Evolutionary conservation across 257 asterid genomes (phyloP).

Genomic region (Solanum medicagineum): DNA sequence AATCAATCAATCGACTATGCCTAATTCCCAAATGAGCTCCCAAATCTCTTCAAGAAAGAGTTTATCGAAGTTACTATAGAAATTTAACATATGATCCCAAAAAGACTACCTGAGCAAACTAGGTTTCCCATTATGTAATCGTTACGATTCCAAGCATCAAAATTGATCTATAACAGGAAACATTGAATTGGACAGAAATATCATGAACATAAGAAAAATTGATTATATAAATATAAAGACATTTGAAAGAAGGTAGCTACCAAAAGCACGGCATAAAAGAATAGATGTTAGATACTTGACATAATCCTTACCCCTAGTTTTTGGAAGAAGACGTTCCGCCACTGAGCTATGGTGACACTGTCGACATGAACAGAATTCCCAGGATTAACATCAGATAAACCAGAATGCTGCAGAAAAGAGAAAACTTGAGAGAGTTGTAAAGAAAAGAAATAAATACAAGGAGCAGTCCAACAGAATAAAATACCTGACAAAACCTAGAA

Average conservation of each 20-base stretch:
- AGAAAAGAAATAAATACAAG: background rate
- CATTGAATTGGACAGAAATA: background rate
- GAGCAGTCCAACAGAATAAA: background rate
- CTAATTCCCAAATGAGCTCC: background rate
- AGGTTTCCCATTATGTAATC: background rate
- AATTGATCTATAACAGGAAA: background rate
- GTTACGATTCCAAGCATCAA: background rate
- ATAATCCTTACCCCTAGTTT: slow-evolving; percentile 32
- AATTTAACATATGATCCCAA: background rate
- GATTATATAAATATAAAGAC: background rate
- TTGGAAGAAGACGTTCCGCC: slow-evolving; percentile 34
- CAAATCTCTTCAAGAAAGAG: background rate
- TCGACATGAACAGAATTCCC: slow-evolving; percentile 40
- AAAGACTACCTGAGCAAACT: background rate
- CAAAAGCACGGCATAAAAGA: background rate
- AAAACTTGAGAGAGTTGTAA: slow-evolving; percentile 1
- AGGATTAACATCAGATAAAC: slow-evolving; percentile 37
- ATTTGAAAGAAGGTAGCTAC: background rate
- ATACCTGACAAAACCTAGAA: slow-evolving; percentile 45
- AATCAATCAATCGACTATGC: background rate
- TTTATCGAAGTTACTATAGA: background rate
- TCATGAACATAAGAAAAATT: background rate
- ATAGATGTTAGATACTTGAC: background rate
- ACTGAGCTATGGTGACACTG: slow-evolving; percentile 38
- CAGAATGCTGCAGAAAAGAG: slow-evolving; percentile 43